phyloP scores from a whole-genome alignment of 2,329 filamentous ascomycete genomes.

The Neonectria punicea region DNA sequence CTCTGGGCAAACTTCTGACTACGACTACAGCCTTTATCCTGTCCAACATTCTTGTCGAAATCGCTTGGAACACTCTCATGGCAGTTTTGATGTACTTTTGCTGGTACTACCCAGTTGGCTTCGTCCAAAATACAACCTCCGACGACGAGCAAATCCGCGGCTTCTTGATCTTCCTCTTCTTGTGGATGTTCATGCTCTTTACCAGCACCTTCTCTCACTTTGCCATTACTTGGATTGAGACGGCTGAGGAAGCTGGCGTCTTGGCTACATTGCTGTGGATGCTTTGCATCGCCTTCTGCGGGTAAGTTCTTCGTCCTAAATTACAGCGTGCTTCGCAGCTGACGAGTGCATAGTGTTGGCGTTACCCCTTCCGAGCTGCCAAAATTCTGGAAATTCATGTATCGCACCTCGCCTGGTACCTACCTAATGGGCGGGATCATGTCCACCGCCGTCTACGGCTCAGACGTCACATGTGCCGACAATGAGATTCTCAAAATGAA shows the following conservation, averaged over 20 bases:
- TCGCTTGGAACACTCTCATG: constrained; percentile 40
- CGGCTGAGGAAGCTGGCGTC: constrained; percentile 39
- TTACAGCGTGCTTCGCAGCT: not conserved
- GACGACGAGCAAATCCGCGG: constrained; percentile 36
- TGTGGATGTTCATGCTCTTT: constrained; percentile 42
- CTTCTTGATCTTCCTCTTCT: constrained; percentile 40
- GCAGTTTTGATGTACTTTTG: constrained; percentile 39
- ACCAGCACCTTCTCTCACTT: constrained; percentile 42
- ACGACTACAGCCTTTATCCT: constrained; percentile 31
- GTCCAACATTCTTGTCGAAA: constrained; percentile 40
- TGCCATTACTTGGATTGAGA: constrained; percentile 36
- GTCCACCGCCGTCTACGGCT: constrained; percentile 38
- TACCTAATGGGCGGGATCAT: constrained; percentile 74
- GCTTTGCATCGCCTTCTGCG: constrained; percentile 41
- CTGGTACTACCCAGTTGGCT: constrained; percentile 44
- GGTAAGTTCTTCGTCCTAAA: constrained; percentile 55
- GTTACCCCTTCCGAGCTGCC: constrained; percentile 67
- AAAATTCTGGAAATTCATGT: constrained; percentile 79
- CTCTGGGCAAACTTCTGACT: not conserved
- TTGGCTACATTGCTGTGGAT: constrained; percentile 53
- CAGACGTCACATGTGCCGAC: constrained; percentile 36
- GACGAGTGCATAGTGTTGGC: constrained; percentile 60
- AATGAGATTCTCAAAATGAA: constrained; percentile 66
- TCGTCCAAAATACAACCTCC: constrained; percentile 38
- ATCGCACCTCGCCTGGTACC: constrained; percentile 74